Evolutionary conservation across 2,329 filamentous ascomycete species (phyloP), one percentile per base, ranked within the genome.

Genomic region (Stagonosporopsis cucurbitacearum): DNA sequence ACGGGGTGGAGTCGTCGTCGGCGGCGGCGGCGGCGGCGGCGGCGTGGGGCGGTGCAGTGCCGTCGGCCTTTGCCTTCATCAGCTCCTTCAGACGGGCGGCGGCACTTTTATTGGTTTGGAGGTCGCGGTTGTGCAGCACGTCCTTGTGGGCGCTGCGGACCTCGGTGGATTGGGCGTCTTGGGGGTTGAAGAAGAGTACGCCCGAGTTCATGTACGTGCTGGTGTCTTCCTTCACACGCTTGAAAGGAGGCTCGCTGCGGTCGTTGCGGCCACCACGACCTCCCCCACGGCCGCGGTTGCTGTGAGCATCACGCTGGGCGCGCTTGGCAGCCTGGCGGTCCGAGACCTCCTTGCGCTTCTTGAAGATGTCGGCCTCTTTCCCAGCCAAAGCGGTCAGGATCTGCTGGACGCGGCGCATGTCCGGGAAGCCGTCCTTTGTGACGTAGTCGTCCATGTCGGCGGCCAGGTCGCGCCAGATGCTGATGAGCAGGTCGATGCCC

Each of bases 401-500:
- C 65, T 89, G 82, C 72, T 99, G 95, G 9, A 92, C 93, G 67
- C 90, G 86, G 55, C 88, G 86, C 54, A 99, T 84, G 72, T 98
- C 90, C 58, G 98, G 92, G 66, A 90, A 88, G 2, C 95, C 95
- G 77, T 99, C 94, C 72, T 96, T 94, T 39, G 95, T 99, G 47
- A 99, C 84, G 75, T 97, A 99, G 12, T 95, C 95, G 41, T 92
- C 93, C 92, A 99, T 97, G 35, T 84, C 75, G 4, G 92, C 89
- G 19, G 98, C 81, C 61, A 96, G 96, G 65, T 97, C 92, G 71
- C 91, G 89, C 95, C 96, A 99, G 52, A 99, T 95, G n/a, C 91
- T 89, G 63, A 93, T 96, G 52, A 99, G 82, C 0, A 93, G 96
- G 72, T 99, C 94, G 71, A 99, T 99, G 44, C 94, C 94, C 73